Evolutionary conservation across 768 basidiomycete genomes (phyloP).

Genomic region (Tricholomella constricta): DNA sequence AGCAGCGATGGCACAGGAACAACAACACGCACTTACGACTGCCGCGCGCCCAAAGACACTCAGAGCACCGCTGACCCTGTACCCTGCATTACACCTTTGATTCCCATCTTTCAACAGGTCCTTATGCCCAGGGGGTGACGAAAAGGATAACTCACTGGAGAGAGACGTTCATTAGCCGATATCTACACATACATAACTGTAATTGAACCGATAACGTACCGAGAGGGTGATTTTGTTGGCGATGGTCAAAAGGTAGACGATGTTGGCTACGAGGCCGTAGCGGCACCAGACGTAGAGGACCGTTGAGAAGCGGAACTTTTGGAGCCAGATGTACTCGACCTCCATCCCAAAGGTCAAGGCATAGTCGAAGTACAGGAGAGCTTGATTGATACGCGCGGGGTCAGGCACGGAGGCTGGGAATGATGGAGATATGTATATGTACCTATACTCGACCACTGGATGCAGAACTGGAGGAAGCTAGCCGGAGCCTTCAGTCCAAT

Average conservation of each 20-base stretch:
- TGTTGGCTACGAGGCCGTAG: slow-evolving; percentile 35
- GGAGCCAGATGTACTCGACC: slow-evolving; percentile 34
- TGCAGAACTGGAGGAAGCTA: slow-evolving; percentile 9
- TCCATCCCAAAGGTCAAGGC: slow-evolving; percentile 32
- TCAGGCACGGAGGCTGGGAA: neutral
- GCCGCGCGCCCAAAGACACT: slow-evolving; percentile 32
- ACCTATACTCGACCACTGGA: slow-evolving; percentile 14
- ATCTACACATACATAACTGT: too few relatives aligned
- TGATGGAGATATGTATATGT: neutral
- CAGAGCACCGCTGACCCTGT: slow-evolving; percentile 26
- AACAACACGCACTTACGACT: slow-evolving; percentile 29
- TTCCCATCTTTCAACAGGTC: slow-evolving; percentile 5
- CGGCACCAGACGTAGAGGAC: slow-evolving; percentile 34
- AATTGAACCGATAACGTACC: slow-evolving; percentile 7
- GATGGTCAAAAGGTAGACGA: slow-evolving; percentile 33
- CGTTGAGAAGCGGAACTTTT: slow-evolving; percentile 28
- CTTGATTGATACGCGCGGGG: slow-evolving; percentile 10
- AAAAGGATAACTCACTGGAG: neutral
- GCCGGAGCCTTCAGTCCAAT: neutral
- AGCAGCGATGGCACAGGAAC: too few relatives aligned
- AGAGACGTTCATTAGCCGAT: neutral
- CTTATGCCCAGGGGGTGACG: slow-evolving; percentile 14
- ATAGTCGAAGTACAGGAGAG: slow-evolving; percentile 35
- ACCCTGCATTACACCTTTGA: slow-evolving; percentile 28
- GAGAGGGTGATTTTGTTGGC: slow-evolving; percentile 18